These are phyloP conservation scores for Houttuynia cordata DNA, from an alignment of 164 flowering plant genomes.

Conservation along the genomic window DNA sequence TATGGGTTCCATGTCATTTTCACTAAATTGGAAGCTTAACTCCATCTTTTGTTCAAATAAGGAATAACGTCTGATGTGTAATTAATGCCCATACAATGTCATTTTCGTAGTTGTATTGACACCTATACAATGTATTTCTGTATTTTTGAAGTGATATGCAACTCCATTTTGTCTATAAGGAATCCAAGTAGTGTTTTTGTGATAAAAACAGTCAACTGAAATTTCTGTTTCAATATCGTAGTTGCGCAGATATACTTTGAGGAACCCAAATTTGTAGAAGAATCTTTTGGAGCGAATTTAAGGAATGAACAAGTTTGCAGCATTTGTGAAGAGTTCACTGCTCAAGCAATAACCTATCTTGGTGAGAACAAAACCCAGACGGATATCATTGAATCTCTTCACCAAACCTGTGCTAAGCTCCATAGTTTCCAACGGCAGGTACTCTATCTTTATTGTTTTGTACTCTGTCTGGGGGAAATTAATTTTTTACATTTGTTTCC, in stretches of 20 bases:
- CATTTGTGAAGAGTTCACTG: slow-evolving; percentile 53
- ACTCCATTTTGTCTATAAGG: too few species aligned
- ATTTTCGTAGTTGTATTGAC: too few species aligned
- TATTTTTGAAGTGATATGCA: too few species aligned
- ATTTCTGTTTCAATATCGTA: slow-evolving; percentile 1
- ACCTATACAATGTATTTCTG: too few species aligned
- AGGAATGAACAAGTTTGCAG: slow-evolving; percentile 38
- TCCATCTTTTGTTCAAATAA: too few species aligned
- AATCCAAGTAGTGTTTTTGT: background rate
- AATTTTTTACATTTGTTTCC: too few species aligned
- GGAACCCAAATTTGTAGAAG: slow-evolving; percentile 9
- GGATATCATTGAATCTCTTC: slow-evolving; percentile 47
- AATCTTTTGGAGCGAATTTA: slow-evolving; percentile 13
- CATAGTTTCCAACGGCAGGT: slow-evolving; percentile 51
- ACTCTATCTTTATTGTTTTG: background rate
- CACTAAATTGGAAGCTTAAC: too few species aligned
- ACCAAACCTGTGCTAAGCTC: slow-evolving; percentile 40
- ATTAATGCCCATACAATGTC: too few species aligned
- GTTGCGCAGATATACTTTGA: slow-evolving; percentile 15
- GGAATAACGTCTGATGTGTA: too few species aligned
- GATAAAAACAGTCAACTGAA: background rate
- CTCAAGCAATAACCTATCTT: slow-evolving; percentile 49
- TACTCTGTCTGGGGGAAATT: too few species aligned
- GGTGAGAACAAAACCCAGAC: slow-evolving; percentile 52
- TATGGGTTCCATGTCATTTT: too few species aligned